A percentile compares a stretch with the other conserved stretches of the same genome.
phyloP scores from a whole-genome alignment of 345 rosid species.

The Dipteronia sinensis region DNA sequence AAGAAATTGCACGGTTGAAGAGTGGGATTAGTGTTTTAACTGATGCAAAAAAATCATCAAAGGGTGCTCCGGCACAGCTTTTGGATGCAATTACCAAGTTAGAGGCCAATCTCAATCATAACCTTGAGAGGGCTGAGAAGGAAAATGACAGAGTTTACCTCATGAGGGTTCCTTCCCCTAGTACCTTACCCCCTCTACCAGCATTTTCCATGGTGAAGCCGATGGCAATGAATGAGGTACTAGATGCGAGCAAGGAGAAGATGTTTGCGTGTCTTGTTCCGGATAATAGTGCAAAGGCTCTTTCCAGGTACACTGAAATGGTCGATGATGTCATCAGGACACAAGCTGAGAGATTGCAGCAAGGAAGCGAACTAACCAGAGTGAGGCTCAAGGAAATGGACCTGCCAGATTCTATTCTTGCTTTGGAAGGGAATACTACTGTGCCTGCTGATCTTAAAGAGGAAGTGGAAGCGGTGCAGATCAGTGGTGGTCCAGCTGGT shows the following conservation, averaged over 20 bases:
- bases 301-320: conserved; percentile 98
- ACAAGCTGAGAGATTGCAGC: conserved; percentile 95
- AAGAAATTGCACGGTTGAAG: conserved; percentile 88
- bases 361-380: conserved; percentile 91
- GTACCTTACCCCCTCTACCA: conserved; percentile 78
- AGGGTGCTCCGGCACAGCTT: conserved; percentile 85
- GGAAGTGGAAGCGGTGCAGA: conserved; percentile 96
- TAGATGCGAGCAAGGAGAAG: conserved; percentile 98
- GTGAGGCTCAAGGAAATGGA: conserved; percentile 99
- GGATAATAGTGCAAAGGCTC: conserved; percentile 95
- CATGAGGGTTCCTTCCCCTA: conserved; percentile 90
- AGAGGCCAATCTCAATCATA: conserved; percentile 71
- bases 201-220: conserved; percentile 95
- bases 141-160: conserved; percentile 98
- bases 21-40: conserved; percentile 66
- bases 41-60: conserved; percentile 81
- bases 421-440: conserved; percentile 74
- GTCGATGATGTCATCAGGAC: conserved; percentile 89
- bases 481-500: conserved; percentile 92
- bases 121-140: conserved; percentile 90
- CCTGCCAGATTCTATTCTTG: conserved; percentile 94
- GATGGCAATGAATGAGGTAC: conserved; percentile 74
- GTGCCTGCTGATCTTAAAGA: conserved; percentile 82
- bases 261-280: conserved; percentile 94
- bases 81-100: conserved; percentile 79